Percentiles rank a stretch among this genome's conserved stretches.
These are phyloP conservation scores for Sesbania bispinosa DNA, from an alignment of 306 rosid species.

Conservation along the genomic window DNA sequence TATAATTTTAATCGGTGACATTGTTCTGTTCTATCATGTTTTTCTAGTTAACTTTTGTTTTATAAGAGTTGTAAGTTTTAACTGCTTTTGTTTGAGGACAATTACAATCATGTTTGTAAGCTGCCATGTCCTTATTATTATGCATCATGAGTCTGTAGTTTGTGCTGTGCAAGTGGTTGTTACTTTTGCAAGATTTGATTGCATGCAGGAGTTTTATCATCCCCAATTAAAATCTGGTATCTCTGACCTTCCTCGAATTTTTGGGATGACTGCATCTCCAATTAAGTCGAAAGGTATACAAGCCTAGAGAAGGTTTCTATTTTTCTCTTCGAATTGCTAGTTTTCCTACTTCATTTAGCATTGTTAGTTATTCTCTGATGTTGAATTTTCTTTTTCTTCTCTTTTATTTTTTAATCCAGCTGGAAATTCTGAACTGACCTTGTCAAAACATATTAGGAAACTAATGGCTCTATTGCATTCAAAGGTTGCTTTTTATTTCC, in stretches of 20 bases:
- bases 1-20: not conserved
- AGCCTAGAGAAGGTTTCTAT: not conserved
- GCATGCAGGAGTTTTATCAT: conserved; percentile 79
- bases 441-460: conserved; percentile 46
- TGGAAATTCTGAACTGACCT: conserved; percentile 38
- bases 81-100: not conserved
- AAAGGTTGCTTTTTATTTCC: conserved; percentile 52
- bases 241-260: conserved; percentile 62
- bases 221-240: conserved; percentile 31
- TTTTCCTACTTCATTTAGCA: not conserved
- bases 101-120: not conserved
- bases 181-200: conserved; percentile 20
- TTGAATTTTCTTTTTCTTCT: conserved; percentile 3
- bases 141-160: not conserved
- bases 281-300: conserved; percentile 73
- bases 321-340: not conserved
- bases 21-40: not conserved
- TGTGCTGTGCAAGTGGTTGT: not conserved
- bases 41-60: not conserved
- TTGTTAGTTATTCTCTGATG: not conserved
- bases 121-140: not conserved
- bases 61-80: not conserved
- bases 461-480: conserved; percentile 73
- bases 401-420: conserved; percentile 34
- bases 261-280: conserved; percentile 96